These are phyloP conservation scores for Epichloe uncinata DNA, from an alignment of 2,329 filamentous ascomycete genomes.

Conservation along the genomic window DNA sequence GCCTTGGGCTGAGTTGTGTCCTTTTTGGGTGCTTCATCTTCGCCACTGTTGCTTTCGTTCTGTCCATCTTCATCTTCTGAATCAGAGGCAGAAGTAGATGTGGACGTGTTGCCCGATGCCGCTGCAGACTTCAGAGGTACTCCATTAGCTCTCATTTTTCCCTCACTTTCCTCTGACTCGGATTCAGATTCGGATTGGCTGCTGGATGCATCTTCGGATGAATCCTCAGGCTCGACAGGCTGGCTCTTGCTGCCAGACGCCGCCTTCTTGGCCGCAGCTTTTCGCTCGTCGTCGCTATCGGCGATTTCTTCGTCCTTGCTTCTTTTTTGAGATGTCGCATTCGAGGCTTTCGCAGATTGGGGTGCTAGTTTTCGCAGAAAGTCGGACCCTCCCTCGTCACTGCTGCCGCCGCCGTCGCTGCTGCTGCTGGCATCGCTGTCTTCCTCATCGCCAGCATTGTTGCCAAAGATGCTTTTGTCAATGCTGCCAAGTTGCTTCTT, in stretches of 20 bases:
- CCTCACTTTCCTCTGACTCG: constrained; percentile 10
- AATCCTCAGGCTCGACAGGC: constrained; percentile 7
- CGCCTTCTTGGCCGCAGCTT: constrained; percentile 13
- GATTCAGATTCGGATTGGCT: constrained; percentile 12
- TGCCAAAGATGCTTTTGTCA: constrained; percentile 17
- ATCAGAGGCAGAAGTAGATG: constrained; percentile 13
- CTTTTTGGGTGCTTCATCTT: constrained; percentile 9
- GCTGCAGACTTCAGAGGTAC: neutral
- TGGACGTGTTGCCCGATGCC: constrained; percentile 5
- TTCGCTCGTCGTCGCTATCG: constrained; percentile 28
- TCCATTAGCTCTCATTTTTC: constrained; percentile 4
- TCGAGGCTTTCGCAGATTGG: constrained; percentile 6
- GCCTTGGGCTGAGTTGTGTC: constrained; percentile 1
- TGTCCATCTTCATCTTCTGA: constrained; percentile 6
- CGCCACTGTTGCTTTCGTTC: constrained; percentile 4
- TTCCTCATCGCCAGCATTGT: constrained; percentile 16
- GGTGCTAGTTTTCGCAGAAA: constrained; percentile 21
- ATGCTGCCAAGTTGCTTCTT: constrained; percentile 17
- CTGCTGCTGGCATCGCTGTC: constrained; percentile 17
- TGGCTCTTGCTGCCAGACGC: constrained; percentile 5
- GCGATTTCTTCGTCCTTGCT: constrained; percentile 26
- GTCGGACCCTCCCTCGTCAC: constrained; percentile 17
- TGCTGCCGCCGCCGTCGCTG: constrained; percentile 22
- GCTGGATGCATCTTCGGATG: constrained; percentile 17
- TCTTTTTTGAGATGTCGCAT: constrained; percentile 13